Evolutionary conservation across 225 moss, liverwort and hornwort genomes (phyloP).

Genomic region (Physcomitrellopsis africana): DNA sequence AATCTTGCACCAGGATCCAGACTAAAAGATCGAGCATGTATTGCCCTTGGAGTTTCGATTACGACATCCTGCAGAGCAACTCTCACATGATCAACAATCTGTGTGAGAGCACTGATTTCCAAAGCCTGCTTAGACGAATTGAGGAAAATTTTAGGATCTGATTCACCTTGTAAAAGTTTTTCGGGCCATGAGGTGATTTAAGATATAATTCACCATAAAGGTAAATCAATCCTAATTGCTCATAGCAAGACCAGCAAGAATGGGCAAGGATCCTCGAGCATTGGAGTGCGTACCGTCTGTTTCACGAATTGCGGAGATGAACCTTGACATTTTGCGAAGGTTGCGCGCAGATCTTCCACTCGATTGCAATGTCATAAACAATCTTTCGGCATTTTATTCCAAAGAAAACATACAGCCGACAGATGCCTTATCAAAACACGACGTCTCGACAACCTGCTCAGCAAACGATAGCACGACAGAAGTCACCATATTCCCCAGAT

Average conservation of each 20-base stretch:
- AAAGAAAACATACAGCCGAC: neutral
- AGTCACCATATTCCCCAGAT: too few relatives aligned
- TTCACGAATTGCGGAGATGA: too few relatives aligned
- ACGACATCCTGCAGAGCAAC: constrained; percentile 14
- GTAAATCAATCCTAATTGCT: too few relatives aligned
- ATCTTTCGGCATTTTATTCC: neutral
- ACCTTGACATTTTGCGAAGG: too few relatives aligned
- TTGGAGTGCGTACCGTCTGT: too few relatives aligned
- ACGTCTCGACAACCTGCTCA: constrained; percentile 12
- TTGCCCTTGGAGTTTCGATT: constrained; percentile 15
- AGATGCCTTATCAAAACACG: neutral
- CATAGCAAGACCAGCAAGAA: too few relatives aligned
- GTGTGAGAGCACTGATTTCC: neutral
- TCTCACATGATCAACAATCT: neutral
- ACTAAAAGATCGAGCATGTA: constrained; percentile 32
- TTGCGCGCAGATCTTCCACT: too few relatives aligned
- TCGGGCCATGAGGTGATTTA: neutral
- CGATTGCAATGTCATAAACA: neutral
- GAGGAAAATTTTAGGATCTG: too few relatives aligned
- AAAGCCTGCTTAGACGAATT: neutral
- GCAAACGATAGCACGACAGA: constrained; percentile 17
- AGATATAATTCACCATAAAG: too few relatives aligned
- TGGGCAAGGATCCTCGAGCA: too few relatives aligned
- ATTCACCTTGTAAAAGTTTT: neutral
- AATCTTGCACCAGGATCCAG: constrained; percentile 29